Percentiles rank a stretch among this genome's conserved stretches.
Conservation (phyloP, 2,329 filamentous ascomycete genomes). For the Pseudogymnoascus sp. region DNA sequence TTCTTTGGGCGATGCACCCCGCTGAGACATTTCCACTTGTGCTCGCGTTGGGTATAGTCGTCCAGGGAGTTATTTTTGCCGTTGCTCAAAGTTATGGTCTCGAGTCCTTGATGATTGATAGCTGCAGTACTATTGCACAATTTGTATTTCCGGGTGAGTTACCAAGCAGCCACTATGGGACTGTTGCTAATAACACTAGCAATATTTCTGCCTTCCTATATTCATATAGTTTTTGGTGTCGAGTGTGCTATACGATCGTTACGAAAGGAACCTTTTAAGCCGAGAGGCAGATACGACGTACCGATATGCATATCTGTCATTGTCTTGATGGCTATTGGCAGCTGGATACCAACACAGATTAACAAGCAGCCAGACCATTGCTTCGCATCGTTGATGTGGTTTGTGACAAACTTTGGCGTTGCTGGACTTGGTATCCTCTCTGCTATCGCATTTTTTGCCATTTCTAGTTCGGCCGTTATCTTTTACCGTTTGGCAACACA, state of each 20-base stretch:
- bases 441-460: slow-evolving; percentile 41
- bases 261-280: slow-evolving; percentile 46
- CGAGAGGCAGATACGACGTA: slow-evolving; percentile 51
- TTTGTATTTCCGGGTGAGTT: slow-evolving; percentile 50
- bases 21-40: slow-evolving; percentile 43
- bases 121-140: slow-evolving; percentile 47
- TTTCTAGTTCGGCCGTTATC: slow-evolving; percentile 44
- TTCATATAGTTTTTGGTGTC: slow-evolving; percentile 56
- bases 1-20: slow-evolving; percentile 27
- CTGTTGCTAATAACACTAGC: slow-evolving; percentile 37
- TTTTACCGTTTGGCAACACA: slow-evolving; percentile 49
- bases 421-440: slow-evolving; percentile 48
- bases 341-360: slow-evolving; percentile 51
- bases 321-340: slow-evolving; percentile 42
- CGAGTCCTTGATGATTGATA: slow-evolving; percentile 39
- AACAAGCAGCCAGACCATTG: slow-evolving; percentile 50
- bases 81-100: slow-evolving; percentile 49
- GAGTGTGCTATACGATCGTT: slow-evolving; percentile 52
- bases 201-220: slow-evolving; percentile 57
- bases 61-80: slow-evolving; percentile 51
- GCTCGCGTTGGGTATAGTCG: slow-evolving; percentile 47
- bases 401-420: slow-evolving; percentile 51
- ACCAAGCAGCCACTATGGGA: background rate
- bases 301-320: slow-evolving; percentile 47
- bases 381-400: slow-evolving; percentile 62